Evolutionary conservation across 441 rosid species (phyloP).

Genomic region (Euphorbia celastroides): DNA sequence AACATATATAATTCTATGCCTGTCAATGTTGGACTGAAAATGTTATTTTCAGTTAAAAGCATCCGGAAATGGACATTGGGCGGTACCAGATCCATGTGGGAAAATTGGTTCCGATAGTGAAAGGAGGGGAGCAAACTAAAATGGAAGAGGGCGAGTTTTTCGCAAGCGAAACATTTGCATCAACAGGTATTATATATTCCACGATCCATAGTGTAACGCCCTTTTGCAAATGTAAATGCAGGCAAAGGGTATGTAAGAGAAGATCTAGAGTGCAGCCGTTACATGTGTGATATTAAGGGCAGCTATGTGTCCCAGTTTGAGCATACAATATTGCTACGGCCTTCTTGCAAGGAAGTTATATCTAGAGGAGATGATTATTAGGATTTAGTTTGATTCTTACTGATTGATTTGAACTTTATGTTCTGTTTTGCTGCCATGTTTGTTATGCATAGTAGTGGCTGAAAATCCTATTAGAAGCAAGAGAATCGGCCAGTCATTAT

Average conservation of each 20-base stretch:
- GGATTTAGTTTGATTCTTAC: background rate
- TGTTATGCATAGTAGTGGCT: background rate
- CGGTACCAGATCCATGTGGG: constrained; percentile 94
- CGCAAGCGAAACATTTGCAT: constrained; percentile 93
- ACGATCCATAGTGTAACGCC: background rate
- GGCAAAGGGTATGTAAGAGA: constrained; percentile 93
- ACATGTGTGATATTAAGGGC: constrained; percentile 83
- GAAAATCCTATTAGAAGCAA: background rate
- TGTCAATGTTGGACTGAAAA: constrained; percentile 3
- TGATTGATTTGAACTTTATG: background rate
- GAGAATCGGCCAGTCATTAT: background rate
- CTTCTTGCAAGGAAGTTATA: constrained; percentile 94
- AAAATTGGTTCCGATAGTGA: constrained; percentile 90
- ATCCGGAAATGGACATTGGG: constrained; percentile 83
- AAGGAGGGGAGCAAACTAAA: constrained; percentile 97
- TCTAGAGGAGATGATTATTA: constrained; percentile 87
- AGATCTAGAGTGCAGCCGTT: constrained; percentile 94
- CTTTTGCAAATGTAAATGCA: constrained; percentile 25
- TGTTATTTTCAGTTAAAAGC: constrained; percentile 71
- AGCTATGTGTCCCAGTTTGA: constrained; percentile 94
- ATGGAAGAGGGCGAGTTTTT: constrained; percentile 98
- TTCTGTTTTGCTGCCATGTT: constrained; percentile 1
- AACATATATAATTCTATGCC: background rate
- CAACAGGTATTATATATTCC: constrained; percentile 55
- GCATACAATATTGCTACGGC: constrained; percentile 89